These are phyloP conservation scores for Cylindricascospora bacillispora DNA, from an alignment of 1,139 yeast genomes.

Conservation along the genomic window DNA sequence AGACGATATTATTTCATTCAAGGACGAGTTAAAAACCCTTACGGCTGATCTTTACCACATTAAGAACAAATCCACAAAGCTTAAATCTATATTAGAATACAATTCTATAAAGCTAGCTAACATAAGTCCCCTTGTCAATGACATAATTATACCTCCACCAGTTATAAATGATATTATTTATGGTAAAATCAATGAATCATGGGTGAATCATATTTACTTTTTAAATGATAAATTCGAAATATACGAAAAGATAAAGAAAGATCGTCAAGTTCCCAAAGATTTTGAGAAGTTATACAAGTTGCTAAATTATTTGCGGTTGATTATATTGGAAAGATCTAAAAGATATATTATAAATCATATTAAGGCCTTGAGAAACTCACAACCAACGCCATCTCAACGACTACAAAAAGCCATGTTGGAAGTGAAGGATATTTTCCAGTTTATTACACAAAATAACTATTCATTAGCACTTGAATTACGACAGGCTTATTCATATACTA, in stretches of 20 bases:
- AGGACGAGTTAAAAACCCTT: slow-evolving; percentile 41
- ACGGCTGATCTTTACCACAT: slow-evolving; percentile 47
- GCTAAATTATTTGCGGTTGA: slow-evolving; percentile 26
- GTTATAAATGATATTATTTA: slow-evolving; percentile 37
- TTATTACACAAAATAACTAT: slow-evolving; percentile 41
- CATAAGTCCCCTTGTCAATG: slow-evolving; percentile 59
- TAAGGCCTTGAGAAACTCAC: slow-evolving; percentile 43
- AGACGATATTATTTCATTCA: slow-evolving; percentile 31
- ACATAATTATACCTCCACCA: slow-evolving; percentile 63
- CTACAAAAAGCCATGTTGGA: slow-evolving; percentile 57
- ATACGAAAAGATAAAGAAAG: slow-evolving; percentile 28
- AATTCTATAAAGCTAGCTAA: slow-evolving; percentile 42
- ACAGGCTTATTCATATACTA: slow-evolving; percentile 73
- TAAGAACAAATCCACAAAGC: slow-evolving; percentile 43
- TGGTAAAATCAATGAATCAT: slow-evolving; percentile 36
- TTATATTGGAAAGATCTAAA: slow-evolving; percentile 60
- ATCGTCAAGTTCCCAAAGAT: slow-evolving; percentile 15
- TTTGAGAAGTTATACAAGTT: slow-evolving; percentile 18
- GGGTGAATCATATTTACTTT: slow-evolving; percentile 51
- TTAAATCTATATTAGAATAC: slow-evolving; percentile 44
- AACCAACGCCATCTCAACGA: slow-evolving; percentile 48
- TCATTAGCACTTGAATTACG: slow-evolving; percentile 65
- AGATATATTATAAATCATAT: slow-evolving; percentile 55
- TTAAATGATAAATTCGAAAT: slow-evolving; percentile 44
- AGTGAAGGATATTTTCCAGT: slow-evolving; percentile 48